Percentiles rank a stretch among this genome's conserved stretches.
Evolutionary conservation across 2,329 filamentous ascomycete genomes (phyloP).

Genomic region (Talaromyces sp.): DNA sequence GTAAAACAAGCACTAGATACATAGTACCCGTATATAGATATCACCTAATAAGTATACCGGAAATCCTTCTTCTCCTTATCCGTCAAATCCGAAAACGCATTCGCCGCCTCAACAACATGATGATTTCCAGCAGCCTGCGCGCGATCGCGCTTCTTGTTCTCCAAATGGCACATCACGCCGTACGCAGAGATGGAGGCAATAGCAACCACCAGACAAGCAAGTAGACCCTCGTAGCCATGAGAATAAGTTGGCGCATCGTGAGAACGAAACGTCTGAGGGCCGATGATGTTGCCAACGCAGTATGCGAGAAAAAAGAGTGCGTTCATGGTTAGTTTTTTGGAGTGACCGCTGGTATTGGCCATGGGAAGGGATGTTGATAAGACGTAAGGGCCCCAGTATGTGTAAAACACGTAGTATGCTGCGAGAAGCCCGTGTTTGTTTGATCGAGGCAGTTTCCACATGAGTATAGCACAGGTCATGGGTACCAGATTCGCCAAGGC

Average conservation of each 20-base stretch:
- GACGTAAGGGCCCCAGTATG: conserved; percentile 35
- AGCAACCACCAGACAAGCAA: conserved; percentile 23
- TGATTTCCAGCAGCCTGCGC: conserved; percentile 4
- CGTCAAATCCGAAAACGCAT: conserved; percentile 25
- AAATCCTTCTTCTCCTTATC: conserved; percentile 26
- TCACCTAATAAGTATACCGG: conserved; percentile 24
- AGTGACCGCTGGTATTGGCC: conserved; percentile 29
- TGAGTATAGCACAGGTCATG: conserved; percentile 29
- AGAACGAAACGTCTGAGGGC: conserved; percentile 14
- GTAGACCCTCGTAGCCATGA: conserved; percentile 23
- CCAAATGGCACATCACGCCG: conserved; percentile 23
- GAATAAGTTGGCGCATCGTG: conserved; percentile 25
- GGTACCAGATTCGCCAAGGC: conserved; percentile 27
- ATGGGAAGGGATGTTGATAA: conserved; percentile 30
- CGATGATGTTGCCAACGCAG: conserved; percentile 28
- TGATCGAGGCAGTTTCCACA: conserved; percentile 35
- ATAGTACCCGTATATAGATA: not conserved
- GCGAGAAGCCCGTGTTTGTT: conserved; percentile 35
- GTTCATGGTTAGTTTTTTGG: conserved; percentile 29
- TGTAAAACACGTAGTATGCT: conserved; percentile 40
- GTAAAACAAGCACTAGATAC: not conserved
- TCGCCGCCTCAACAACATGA: conserved; percentile 14
- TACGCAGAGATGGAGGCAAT: conserved; percentile 23
- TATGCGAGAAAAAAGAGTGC: conserved; percentile 28
- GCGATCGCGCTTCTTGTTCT: conserved; percentile 24